These are phyloP conservation scores for Chalciporus chontae DNA, from an alignment of 768 basidiomycete genomes.

Conservation along the genomic window DNA sequence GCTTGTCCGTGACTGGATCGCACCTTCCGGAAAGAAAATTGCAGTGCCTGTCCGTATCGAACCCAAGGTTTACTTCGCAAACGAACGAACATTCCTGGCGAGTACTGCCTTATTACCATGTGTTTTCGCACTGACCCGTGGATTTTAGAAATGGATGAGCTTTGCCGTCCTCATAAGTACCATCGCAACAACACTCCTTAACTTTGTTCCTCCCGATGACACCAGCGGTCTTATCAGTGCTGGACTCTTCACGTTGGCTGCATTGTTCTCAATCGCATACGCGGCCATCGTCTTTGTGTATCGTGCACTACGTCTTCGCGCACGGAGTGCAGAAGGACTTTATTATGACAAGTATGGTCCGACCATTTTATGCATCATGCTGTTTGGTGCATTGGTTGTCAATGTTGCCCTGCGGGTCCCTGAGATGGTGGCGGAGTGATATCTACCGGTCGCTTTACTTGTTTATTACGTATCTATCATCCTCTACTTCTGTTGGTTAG, in stretches of 20 bases:
- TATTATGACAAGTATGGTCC: constrained; percentile 93
- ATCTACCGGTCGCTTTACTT: neutral
- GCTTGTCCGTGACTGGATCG: constrained; percentile 65
- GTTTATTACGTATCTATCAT: constrained; percentile 3
- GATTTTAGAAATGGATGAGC: constrained; percentile 79
- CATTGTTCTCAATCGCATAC: constrained; percentile 85
- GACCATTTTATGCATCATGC: constrained; percentile 63
- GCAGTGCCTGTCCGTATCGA: constrained; percentile 94
- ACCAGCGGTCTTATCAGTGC: constrained; percentile 81
- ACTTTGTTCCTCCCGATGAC: constrained; percentile 76
- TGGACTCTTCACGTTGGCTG: constrained; percentile 83
- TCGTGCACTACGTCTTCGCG: constrained; percentile 65
- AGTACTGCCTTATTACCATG: constrained; percentile 31
- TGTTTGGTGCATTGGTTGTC: constrained; percentile 66
- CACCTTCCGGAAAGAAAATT: constrained; percentile 85
- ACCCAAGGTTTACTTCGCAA: constrained; percentile 97
- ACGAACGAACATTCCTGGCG: constrained; percentile 91
- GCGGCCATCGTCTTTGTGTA: constrained; percentile 77
- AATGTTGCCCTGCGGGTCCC: constrained; percentile 70
- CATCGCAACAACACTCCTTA: constrained; percentile 86
- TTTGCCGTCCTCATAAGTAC: constrained; percentile 84
- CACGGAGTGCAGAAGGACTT: constrained; percentile 69
- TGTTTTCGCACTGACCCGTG: constrained; percentile 1
- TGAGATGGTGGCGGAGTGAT: constrained; percentile 41
- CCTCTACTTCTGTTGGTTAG: neutral